Evolutionary conservation across 2,329 filamentous ascomycete genomes (phyloP).

Genomic region (Calonectria pseudoreteaudii): DNA sequence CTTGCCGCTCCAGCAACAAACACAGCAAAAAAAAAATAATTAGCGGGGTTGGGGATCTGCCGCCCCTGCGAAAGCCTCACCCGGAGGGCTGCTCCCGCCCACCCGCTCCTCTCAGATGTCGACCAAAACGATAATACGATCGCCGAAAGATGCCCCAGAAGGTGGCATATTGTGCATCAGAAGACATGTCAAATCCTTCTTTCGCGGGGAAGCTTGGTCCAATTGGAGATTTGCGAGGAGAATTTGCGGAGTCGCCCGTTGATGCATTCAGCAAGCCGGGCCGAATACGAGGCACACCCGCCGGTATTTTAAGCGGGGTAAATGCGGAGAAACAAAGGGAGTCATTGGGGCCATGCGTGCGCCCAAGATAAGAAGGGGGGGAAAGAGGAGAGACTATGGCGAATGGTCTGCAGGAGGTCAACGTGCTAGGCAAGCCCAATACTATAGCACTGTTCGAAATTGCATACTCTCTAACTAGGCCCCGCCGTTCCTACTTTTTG

Average conservation of each 20-base stretch:
- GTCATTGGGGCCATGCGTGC: not conserved
- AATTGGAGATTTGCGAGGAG: not conserved
- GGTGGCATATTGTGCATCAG: not conserved
- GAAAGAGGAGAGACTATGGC: not conserved
- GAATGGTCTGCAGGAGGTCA: not conserved
- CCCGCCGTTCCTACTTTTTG: not conserved
- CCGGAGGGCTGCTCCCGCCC: not conserved
- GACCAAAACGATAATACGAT: not conserved
- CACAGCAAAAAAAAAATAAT: not conserved
- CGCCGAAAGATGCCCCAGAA: not conserved
- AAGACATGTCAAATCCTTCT: not conserved
- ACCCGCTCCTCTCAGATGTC: not conserved
- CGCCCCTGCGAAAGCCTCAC: not conserved
- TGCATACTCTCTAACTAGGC: not conserved
- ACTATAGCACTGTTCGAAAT: not conserved
- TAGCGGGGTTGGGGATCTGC: constrained; percentile 20
- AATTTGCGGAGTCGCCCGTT: not conserved
- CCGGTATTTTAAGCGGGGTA: not conserved
- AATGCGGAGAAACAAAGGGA: not conserved
- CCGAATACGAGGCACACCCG: constrained; percentile 10
- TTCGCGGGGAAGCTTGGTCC: not conserved
- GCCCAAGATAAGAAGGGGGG: not conserved
- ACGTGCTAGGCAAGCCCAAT: not conserved
- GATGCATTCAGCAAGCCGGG: constrained; percentile 14
- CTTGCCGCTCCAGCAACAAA: too few species aligned